phyloP scores from a whole-genome alignment of 805 yeast genomes.

The Candida manassasensis region DNA sequence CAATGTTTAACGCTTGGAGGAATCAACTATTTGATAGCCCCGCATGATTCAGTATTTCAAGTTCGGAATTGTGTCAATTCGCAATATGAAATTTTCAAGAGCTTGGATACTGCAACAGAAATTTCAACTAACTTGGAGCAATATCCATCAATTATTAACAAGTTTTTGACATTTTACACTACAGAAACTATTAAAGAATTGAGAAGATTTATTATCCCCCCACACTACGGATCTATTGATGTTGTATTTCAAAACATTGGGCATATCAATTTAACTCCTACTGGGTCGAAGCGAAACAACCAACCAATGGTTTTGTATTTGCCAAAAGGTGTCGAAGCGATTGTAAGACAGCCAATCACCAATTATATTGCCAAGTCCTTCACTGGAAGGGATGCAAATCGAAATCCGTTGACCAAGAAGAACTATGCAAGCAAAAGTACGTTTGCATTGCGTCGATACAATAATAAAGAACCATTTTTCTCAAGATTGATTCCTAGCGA shows the following conservation, averaged over 20 bases:
- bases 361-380: slow-evolving; percentile 34
- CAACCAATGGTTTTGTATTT: slow-evolving; percentile 40
- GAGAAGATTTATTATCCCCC: slow-evolving; percentile 55
- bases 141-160: slow-evolving; percentile 8
- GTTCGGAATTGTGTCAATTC: slow-evolving; percentile 43
- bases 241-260: slow-evolving; percentile 65
- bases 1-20: slow-evolving; percentile 58
- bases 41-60: slow-evolving; percentile 45
- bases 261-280: slow-evolving; percentile 54
- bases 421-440: slow-evolving; percentile 16
- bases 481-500: slow-evolving; percentile 13
- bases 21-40: slow-evolving; percentile 52
- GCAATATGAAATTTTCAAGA: slow-evolving; percentile 28
- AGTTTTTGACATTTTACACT: slow-evolving; percentile 8
- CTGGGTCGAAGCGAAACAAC: slow-evolving; percentile 37
- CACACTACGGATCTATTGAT: slow-evolving; percentile 66
- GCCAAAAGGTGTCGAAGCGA: slow-evolving; percentile 51
- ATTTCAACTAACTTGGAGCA: slow-evolving; percentile 11
- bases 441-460: slow-evolving; percentile 14
- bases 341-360: slow-evolving; percentile 50
- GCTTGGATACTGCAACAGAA: slow-evolving; percentile 24
- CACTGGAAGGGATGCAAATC: slow-evolving; percentile 25
- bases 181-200: slow-evolving; percentile 14
- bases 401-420: slow-evolving; percentile 18
- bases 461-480: slow-evolving; percentile 12